These are phyloP conservation scores for Pyrus pyrifolia DNA, from an alignment of 306 rosid species.

Conservation along the genomic window DNA sequence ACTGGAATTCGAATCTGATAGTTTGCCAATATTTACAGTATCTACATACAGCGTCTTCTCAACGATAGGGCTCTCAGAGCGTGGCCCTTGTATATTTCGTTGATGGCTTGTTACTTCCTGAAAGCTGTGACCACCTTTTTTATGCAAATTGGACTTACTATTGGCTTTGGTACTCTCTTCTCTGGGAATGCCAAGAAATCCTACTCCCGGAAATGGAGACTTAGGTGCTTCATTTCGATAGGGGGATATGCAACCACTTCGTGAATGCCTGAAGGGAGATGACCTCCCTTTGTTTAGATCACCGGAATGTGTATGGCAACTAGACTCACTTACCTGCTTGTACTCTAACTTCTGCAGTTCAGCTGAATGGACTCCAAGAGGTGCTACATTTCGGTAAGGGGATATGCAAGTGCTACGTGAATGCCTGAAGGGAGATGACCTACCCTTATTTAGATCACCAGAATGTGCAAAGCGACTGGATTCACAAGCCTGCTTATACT, in stretches of 20 bases:
- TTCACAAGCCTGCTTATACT: constrained; percentile 40
- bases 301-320: constrained; percentile 45
- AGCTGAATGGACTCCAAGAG: constrained; percentile 25
- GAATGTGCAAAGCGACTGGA: constrained; percentile 46
- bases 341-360: constrained; percentile 40
- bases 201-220: constrained; percentile 43
- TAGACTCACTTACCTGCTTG: constrained; percentile 45
- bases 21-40: constrained; percentile 37
- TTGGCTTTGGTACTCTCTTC: constrained; percentile 36
- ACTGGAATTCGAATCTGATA: constrained; percentile 26
- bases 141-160: constrained; percentile 25
- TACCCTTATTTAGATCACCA: constrained; percentile 50
- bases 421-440: constrained; percentile 64
- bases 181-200: constrained; percentile 41
- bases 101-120: constrained; percentile 27
- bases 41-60: constrained; percentile 86
- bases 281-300: constrained; percentile 51
- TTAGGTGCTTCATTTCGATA: constrained; percentile 41
- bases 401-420: constrained; percentile 55
- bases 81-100: constrained; percentile 31
- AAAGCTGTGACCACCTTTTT: constrained; percentile 25
- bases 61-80: constrained; percentile 31
- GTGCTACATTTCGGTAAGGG: constrained; percentile 45
- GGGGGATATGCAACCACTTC: constrained; percentile 63
- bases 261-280: constrained; percentile 65